Evolutionary conservation across 805 yeast genomes (phyloP).

Genomic region (Lachancea quebecensis): DNA sequence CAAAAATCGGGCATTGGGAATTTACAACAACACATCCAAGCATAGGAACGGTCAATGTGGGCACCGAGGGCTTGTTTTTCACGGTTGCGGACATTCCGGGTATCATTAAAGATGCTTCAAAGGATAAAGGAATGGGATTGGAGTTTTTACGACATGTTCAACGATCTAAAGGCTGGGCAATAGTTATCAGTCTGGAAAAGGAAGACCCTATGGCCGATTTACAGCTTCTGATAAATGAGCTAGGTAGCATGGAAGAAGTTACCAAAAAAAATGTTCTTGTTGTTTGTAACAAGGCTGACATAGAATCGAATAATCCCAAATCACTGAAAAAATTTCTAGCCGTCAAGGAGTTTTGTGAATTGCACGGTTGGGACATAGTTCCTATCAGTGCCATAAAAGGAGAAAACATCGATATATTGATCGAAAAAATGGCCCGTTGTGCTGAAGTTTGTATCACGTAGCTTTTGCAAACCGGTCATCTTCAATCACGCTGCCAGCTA

Average conservation of each 20-base stretch:
- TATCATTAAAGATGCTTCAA: conserved; percentile 78
- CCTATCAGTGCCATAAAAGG: conserved; percentile 78
- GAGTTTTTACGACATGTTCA: conserved; percentile 91
- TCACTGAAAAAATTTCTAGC: conserved; percentile 41
- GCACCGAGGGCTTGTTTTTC: conserved; percentile 57
- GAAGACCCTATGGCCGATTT: conserved; percentile 62
- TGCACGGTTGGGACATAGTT: conserved; percentile 55
- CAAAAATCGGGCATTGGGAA: conserved; percentile 94
- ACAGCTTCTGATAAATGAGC: conserved; percentile 54
- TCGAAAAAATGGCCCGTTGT: conserved; percentile 61
- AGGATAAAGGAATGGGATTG: conserved; percentile 86
- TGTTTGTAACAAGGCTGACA: conserved; percentile 92
- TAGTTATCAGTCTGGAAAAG: conserved; percentile 73
- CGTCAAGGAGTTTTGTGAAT: conserved; percentile 41
- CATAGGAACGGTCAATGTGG: conserved; percentile 73
- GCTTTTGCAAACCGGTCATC: too few species aligned
- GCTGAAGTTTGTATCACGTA: conserved; percentile 4
- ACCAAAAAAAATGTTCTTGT: conserved; percentile 58
- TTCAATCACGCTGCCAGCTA: too few species aligned
- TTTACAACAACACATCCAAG: conserved; percentile 92
- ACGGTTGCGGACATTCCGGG: conserved; percentile 99
- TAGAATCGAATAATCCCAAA: conserved; percentile 35
- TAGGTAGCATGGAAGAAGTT: conserved; percentile 56
- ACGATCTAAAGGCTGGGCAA: conserved; percentile 81
- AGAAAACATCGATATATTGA: conserved; percentile 66